phyloP scores from a whole-genome alignment of 306 rosid genomes.

The Morella rubra region DNA sequence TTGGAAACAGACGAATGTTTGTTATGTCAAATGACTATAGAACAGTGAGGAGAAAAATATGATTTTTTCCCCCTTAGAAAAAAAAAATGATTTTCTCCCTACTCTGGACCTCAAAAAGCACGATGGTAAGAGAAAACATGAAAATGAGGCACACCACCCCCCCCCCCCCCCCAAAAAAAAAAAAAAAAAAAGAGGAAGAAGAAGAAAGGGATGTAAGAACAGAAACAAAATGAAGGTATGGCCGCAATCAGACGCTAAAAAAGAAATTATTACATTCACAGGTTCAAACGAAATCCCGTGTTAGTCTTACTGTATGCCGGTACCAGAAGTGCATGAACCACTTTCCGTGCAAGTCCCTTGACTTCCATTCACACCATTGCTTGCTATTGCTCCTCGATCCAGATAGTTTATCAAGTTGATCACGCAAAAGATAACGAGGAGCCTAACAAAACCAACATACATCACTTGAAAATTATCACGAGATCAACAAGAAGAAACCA shows the following conservation, averaged over 20 bases:
- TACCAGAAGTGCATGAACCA: conserved; percentile 65
- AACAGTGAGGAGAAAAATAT: background rate
- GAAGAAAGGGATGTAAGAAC: background rate
- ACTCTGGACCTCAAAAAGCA: background rate
- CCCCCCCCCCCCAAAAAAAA: background rate
- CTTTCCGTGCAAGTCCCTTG: conserved; percentile 50
- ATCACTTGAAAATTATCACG: conserved; percentile 8
- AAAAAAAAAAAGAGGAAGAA: too few relatives aligned
- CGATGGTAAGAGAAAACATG: background rate
- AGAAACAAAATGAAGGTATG: background rate
- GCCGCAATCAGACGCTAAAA: background rate
- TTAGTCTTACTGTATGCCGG: conserved; percentile 83
- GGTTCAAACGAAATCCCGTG: background rate
- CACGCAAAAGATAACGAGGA: conserved; percentile 63
- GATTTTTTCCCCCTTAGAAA: too few relatives aligned
- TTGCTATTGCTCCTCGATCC: conserved; percentile 87
- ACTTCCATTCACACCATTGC: conserved; percentile 87
- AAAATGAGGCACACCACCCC: background rate
- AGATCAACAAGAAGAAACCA: background rate
- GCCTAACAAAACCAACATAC: conserved; percentile 46
- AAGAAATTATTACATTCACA: conserved; percentile 2
- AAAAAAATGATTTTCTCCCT: background rate
- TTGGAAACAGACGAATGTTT: background rate
- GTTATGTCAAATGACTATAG: background rate
- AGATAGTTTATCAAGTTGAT: conserved; percentile 71